Percentiles rank a stretch among this genome's conserved stretches.
Evolutionary conservation across 1,139 yeast genomes (phyloP).

Genomic region (Kodamaea sp.): DNA sequence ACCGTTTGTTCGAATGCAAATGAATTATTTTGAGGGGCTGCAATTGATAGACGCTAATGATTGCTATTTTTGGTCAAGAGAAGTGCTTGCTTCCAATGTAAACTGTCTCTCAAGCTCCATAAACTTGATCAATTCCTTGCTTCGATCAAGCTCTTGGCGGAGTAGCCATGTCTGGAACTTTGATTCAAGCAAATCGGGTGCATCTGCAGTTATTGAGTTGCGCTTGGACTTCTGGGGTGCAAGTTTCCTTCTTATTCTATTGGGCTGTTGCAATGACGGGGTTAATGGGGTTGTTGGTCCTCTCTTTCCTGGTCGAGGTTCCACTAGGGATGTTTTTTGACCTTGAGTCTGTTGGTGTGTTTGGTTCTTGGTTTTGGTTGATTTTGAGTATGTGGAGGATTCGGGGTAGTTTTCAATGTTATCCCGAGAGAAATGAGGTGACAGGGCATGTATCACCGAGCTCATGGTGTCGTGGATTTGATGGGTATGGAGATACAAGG

Average conservation of each 20-base stretch:
- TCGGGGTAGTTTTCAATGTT: not conserved
- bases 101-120: constrained; percentile 22
- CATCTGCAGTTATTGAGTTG: constrained; percentile 6
- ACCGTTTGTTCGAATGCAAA: too few species aligned
- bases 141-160: constrained; percentile 15
- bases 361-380: not conserved
- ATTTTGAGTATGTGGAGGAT: not conserved
- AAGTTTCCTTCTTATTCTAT: constrained; percentile 17
- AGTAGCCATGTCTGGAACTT: constrained; percentile 23
- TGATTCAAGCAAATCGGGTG: constrained; percentile 18
- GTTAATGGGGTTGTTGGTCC: constrained; percentile 27
- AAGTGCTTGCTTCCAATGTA: constrained; percentile 3
- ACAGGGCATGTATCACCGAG: not conserved
- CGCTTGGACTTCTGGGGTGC: constrained; percentile 2
- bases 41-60: too few species aligned
- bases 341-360: not conserved
- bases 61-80: too few species aligned
- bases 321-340: not conserved
- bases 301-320: constrained; percentile 14
- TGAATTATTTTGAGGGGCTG: too few species aligned
- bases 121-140: constrained; percentile 18
- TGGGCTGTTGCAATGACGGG: constrained; percentile 18
- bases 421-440: not conserved
- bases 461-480: too few species aligned
- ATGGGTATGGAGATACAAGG: too few species aligned